Evolutionary conservation across 306 rosid species (phyloP).

Genomic region (Herpetospermum pedunculosum): DNA sequence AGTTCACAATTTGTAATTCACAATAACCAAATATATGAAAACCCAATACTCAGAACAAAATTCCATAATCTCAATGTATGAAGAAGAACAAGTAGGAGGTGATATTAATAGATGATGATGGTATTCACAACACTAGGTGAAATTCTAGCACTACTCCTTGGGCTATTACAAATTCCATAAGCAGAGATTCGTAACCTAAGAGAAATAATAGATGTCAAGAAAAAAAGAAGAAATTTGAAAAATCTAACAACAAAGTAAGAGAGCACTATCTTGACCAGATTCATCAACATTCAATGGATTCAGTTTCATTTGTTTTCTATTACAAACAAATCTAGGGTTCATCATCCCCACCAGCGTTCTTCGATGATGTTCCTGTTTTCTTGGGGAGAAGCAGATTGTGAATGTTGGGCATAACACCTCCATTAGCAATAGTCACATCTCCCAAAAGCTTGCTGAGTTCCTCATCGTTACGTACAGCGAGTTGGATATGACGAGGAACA

Average conservation of each 20-base stretch:
- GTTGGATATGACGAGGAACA: constrained; percentile 78
- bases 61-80: neutral
- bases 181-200: neutral
- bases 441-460: constrained; percentile 86
- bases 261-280: neutral
- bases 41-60: neutral
- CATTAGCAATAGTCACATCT: constrained; percentile 80
- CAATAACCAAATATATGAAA: neutral
- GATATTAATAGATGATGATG: constrained; percentile 7
- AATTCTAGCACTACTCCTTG: constrained; percentile 19
- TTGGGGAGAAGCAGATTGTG: constrained; percentile 73
- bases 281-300: neutral
- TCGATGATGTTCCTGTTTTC: constrained; percentile 57
- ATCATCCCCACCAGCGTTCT: constrained; percentile 45
- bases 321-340: constrained; percentile 26
- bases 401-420: constrained; percentile 95
- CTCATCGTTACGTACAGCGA: constrained; percentile 74
- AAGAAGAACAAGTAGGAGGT: neutral
- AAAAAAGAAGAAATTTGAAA: neutral
- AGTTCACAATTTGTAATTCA: neutral
- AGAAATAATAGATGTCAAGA: neutral
- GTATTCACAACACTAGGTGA: constrained; percentile 50
- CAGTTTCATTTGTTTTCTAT: neutral
- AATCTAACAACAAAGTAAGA: constrained; percentile 2
- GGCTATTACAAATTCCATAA: constrained; percentile 18